Base-by-base conservation (phyloP, 768 basidiomycete species). In the Russula ochroleuca region DNA sequence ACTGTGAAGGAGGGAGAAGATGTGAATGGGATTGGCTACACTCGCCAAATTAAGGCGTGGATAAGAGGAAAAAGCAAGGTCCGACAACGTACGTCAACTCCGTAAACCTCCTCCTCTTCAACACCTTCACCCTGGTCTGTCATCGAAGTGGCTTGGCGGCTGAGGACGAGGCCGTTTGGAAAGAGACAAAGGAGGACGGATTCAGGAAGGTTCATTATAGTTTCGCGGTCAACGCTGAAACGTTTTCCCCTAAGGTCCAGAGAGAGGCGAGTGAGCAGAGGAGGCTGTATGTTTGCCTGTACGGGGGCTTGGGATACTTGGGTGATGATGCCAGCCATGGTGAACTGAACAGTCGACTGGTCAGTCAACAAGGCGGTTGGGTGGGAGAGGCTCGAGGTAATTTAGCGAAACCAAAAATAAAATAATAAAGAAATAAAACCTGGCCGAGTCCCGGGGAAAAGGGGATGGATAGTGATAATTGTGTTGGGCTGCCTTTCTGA, bases 131-230 rank as follows among this genome's bases (percentile, higher is more conserved):
- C 88, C 23, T 85, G 87, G 62, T 88, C 90, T 8, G 85, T 84
- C 59, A 90, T 76, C 19, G 86, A 86, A 9, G 83, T 82, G 64
- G 88, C 90, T 72, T 95, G 92, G 65, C 94, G 81, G 72, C 89
- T 94, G 59, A 98, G 81, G 43, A 98, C 94, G 64, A 98, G 85
- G 21, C 96, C 97, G 71, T 98, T 98, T 11, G 97, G 97, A 73
- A 98, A 99, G 66, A 99, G 80, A 75, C 95, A 98, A 41, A 99
- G 79, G 58, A 98, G 81, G 51, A 99, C 94, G 19, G 92, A 94
- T 83, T 99, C 97, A 2, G 97, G 97, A 21, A 99, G 82, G 73
- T 95, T 93, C 94, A 98, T 97, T 72, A 99, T 88, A 7, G 91
- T 94, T 78, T 98, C 96, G 69, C 96, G 83, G 77, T 98, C 97